These are phyloP conservation scores for Penicillium aurantiogriseum DNA, from an alignment of 2,329 filamentous ascomycete species.

Conservation along the genomic window DNA sequence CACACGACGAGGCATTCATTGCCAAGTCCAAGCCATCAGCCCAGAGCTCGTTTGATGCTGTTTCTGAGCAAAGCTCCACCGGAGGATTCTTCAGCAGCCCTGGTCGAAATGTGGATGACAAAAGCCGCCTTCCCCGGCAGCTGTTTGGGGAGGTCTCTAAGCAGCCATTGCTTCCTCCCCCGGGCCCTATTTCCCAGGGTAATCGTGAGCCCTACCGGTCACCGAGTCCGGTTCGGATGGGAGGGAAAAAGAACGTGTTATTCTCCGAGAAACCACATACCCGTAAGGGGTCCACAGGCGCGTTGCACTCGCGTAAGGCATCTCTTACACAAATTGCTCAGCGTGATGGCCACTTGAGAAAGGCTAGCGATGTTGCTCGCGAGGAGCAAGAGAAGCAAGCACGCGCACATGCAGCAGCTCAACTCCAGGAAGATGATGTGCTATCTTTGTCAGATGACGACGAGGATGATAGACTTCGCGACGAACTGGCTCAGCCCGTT, in stretches of 20 bases:
- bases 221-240: constrained; percentile 46
- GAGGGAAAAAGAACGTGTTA: constrained; percentile 28
- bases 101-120: constrained; percentile 29
- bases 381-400: constrained; percentile 33
- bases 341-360: constrained; percentile 27
- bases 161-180: constrained; percentile 36
- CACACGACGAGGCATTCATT: constrained; percentile 38
- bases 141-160: constrained; percentile 49
- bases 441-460: constrained; percentile 46
- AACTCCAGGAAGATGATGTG: constrained; percentile 34
- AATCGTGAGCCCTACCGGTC: constrained; percentile 43
- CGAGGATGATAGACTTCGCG: constrained; percentile 48
- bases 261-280: constrained; percentile 28
- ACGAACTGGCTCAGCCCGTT: constrained; percentile 45
- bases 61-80: constrained; percentile 37
- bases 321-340: constrained; percentile 35
- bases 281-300: constrained; percentile 37
- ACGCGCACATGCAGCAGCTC: constrained; percentile 33
- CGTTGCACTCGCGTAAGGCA: constrained; percentile 43
- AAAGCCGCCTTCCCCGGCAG: constrained; percentile 27
- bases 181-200: constrained; percentile 31
- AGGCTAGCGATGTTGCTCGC: constrained; percentile 24
- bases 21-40: constrained; percentile 42
- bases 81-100: constrained; percentile 44
- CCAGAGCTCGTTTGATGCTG: constrained; percentile 46